Evolutionary conservation across 306 rosid species (phyloP).

Genomic region (Bauhinia variegata): DNA sequence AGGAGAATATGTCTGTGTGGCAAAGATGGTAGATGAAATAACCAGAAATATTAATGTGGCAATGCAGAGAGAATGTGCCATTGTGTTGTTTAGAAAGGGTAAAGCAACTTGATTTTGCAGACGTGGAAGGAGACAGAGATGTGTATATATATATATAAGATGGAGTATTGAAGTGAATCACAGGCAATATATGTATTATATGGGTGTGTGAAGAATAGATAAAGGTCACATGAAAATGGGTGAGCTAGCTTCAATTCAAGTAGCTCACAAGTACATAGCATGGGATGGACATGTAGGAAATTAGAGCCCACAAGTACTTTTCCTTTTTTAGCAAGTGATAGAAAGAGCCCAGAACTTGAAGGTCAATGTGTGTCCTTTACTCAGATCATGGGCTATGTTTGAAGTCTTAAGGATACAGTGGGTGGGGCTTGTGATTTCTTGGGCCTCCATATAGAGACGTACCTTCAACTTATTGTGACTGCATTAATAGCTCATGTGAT

Average conservation of each 20-base stretch:
- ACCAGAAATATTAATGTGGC: background rate
- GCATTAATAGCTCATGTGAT: background rate
- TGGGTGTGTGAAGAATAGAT: constrained; percentile 6
- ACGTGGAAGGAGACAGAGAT: background rate
- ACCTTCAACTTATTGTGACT: background rate
- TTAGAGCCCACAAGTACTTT: too few species aligned
- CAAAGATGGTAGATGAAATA: background rate
- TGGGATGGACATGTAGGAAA: too few species aligned
- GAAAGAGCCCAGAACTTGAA: background rate
- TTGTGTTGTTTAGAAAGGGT: background rate
- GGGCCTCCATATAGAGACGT: background rate
- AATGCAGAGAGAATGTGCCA: constrained; percentile 24
- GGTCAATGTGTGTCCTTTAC: too few species aligned
- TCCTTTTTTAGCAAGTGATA: too few species aligned
- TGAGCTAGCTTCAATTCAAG: constrained; percentile 29
- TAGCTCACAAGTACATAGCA: constrained; percentile 31
- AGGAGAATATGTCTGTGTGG: background rate
- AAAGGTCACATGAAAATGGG: constrained; percentile 37
- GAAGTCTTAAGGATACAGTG: too few species aligned
- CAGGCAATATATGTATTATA: constrained; percentile 25
- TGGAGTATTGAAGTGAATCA: constrained; percentile 41
- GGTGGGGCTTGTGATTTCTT: background rate
- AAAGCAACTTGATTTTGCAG: background rate
- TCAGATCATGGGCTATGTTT: too few species aligned
- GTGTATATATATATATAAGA: background rate